Conservation (phyloP, 768 basidiomycete genomes). For the Tylopilus vinaceipallidus region DNA sequence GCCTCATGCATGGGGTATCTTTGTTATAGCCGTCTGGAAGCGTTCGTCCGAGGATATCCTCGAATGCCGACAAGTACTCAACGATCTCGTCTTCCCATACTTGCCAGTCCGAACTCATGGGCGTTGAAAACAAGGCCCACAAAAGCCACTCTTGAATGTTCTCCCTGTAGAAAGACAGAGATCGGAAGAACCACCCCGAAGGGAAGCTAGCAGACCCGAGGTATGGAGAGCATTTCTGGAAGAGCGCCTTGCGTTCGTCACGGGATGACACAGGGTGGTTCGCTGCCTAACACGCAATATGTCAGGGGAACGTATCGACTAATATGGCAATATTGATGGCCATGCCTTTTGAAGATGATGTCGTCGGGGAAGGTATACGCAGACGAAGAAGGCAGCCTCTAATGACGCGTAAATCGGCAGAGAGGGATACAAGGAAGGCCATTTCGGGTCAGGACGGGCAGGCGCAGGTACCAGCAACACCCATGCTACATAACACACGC, state of each 20-base stretch:
- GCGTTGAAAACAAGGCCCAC: conserved; percentile 57
- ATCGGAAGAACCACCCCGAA: conserved; percentile 53
- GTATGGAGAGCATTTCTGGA: conserved; percentile 43
- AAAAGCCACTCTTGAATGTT: conserved; percentile 62
- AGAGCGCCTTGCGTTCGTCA: conserved; percentile 44
- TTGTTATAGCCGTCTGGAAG: conserved; percentile 41
- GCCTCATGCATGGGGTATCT: conserved; percentile 44
- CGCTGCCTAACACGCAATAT: conserved; percentile 28
- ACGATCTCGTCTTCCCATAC: conserved; percentile 53
- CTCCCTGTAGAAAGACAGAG: conserved; percentile 36
- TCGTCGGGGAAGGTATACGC: conserved; percentile 49
- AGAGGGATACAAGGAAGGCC: conserved; percentile 5
- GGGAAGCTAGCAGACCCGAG: conserved; percentile 28
- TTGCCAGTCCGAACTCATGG: conserved; percentile 27
- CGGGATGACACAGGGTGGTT: conserved; percentile 38
- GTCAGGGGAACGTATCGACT: not conserved
- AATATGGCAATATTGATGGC: not conserved
- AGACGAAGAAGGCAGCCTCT: conserved; percentile 49
- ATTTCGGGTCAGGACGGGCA: not conserved
- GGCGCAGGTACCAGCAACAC: conserved; percentile 10
- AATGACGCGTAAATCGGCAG: conserved; percentile 35
- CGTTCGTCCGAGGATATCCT: conserved; percentile 38
- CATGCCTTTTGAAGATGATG: conserved; percentile 44
- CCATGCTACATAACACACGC: conserved; percentile 37
- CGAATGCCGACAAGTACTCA: conserved; percentile 42